Evolutionary conservation across 805 yeast genomes (phyloP).

Genomic region (Candida silvicultrix): DNA sequence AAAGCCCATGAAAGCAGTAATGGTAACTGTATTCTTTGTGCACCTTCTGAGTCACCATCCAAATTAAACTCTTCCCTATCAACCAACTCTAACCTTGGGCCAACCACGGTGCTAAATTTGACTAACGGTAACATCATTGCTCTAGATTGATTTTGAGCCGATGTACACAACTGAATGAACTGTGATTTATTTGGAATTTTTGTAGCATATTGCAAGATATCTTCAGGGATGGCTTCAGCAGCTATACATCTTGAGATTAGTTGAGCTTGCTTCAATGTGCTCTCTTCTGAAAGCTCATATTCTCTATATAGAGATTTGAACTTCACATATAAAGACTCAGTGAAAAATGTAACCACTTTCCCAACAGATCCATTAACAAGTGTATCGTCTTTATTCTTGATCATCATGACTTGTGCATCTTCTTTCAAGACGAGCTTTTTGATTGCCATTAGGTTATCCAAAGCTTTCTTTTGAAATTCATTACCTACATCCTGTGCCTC

Average conservation of each 20-base stretch:
- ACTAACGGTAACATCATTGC: conserved; percentile 35
- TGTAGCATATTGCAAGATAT: conserved; percentile 21
- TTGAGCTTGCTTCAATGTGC: conserved; percentile 23
- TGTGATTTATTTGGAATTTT: conserved; percentile 9
- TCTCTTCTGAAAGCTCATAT: conserved; percentile 17
- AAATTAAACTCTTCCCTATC: conserved; percentile 15
- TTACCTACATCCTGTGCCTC: conserved; percentile 36
- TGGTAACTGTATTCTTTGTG: conserved; percentile 56
- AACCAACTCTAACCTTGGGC: conserved; percentile 29
- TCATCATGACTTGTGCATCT: conserved; percentile 92
- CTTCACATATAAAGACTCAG: conserved; percentile 17
- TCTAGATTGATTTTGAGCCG: conserved; percentile 12
- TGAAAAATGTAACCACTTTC: conserved; percentile 41
- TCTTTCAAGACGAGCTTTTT: conserved; percentile 56
- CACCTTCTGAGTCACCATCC: conserved; percentile 1
- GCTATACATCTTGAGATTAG: conserved; percentile 27
- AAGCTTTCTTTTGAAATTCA: conserved; percentile 17
- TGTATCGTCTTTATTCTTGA: conserved; percentile 69
- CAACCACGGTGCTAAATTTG: conserved; percentile 33
- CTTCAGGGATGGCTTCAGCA: conserved; percentile 16
- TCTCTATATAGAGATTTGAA: conserved; percentile 11
- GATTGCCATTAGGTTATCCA: conserved; percentile 71
- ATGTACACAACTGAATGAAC: conserved; percentile 12
- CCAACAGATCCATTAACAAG: conserved; percentile 94
- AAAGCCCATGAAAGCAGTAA: conserved; percentile 74